phyloP scores from a whole-genome alignment of 768 basidiomycete genomes.

The Leccinum broughii region DNA sequence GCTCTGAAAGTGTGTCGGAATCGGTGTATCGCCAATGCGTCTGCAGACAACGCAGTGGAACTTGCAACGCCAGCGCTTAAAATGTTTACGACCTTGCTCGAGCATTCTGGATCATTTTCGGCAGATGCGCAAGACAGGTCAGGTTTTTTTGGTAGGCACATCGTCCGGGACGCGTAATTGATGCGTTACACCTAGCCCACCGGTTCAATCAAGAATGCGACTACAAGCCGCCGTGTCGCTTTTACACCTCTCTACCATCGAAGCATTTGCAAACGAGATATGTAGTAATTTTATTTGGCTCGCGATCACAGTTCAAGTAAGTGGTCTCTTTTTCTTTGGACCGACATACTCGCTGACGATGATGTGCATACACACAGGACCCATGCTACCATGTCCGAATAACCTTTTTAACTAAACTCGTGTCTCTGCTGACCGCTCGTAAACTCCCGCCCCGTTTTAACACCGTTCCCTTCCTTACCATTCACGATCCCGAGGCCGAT shows the following conservation, averaged over 20 bases:
- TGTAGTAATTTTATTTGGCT: slow-evolving; percentile 63
- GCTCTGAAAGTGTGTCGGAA: slow-evolving; percentile 82
- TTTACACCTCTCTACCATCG: slow-evolving; percentile 69
- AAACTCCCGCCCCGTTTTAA: slow-evolving; percentile 76
- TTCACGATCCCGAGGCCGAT: slow-evolving; percentile 89
- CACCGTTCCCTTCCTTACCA: slow-evolving; percentile 82
- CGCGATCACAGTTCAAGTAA: slow-evolving; percentile 75
- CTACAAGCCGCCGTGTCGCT: slow-evolving; percentile 81
- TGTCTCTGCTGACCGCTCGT: slow-evolving; percentile 58
- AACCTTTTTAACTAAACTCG: slow-evolving; percentile 73
- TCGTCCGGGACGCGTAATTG: slow-evolving; percentile 3
- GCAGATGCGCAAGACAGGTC: slow-evolving; percentile 56
- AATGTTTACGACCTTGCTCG: slow-evolving; percentile 71
- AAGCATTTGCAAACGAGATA: slow-evolving; percentile 57
- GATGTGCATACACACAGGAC: slow-evolving; percentile 52
- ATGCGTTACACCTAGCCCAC: slow-evolving; percentile 42
- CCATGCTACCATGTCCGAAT: slow-evolving; percentile 84
- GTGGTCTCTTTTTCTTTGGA: slow-evolving; percentile 1
- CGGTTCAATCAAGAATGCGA: slow-evolving; percentile 74
- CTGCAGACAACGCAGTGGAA: slow-evolving; percentile 57
- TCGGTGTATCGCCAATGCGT: slow-evolving; percentile 70
- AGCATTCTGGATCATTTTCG: slow-evolving; percentile 63
- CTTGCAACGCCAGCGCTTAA: slow-evolving; percentile 75
- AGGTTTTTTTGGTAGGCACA: slow-evolving; percentile 17
- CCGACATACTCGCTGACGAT: background rate